Conservation (phyloP, 2,329 filamentous ascomycete species). For the Monosporascus sp. region DNA sequence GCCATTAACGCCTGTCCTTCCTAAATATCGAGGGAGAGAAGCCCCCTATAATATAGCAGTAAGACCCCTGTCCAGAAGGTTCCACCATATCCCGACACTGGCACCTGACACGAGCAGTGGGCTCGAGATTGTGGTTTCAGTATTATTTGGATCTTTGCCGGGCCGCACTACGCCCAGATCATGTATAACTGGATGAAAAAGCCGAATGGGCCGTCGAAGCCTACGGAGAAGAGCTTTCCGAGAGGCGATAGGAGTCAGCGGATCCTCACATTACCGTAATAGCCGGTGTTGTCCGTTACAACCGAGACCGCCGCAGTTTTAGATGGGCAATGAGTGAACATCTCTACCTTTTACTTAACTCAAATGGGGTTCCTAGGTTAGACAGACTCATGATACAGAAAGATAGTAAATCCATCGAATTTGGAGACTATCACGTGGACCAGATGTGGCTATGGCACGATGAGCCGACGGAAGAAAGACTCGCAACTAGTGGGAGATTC, state of each 20-base stretch:
- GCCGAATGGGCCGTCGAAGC: neutral
- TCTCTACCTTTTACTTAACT: neutral
- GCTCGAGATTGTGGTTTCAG: neutral
- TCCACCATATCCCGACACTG: too few species aligned
- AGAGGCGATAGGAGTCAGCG: neutral
- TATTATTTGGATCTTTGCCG: neutral
- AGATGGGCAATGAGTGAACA: neutral
- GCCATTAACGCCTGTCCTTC: too few species aligned
- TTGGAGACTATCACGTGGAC: neutral
- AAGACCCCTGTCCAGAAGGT: too few species aligned
- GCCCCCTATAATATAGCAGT: too few species aligned
- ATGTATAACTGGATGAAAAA: neutral
- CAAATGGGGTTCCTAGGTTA: neutral
- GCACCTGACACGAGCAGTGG: too few species aligned
- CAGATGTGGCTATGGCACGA: neutral
- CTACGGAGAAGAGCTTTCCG: neutral
- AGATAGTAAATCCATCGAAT: neutral
- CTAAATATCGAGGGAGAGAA: too few species aligned
- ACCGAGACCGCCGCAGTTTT: too few species aligned
- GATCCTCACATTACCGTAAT: neutral
- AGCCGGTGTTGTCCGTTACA: neutral
- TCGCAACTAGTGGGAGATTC: neutral
- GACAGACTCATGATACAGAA: neutral
- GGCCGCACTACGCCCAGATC: neutral
- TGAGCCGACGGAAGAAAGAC: neutral